phyloP scores from a whole-genome alignment of 2,329 filamentous ascomycete species.

The Talaromyces sp. region DNA sequence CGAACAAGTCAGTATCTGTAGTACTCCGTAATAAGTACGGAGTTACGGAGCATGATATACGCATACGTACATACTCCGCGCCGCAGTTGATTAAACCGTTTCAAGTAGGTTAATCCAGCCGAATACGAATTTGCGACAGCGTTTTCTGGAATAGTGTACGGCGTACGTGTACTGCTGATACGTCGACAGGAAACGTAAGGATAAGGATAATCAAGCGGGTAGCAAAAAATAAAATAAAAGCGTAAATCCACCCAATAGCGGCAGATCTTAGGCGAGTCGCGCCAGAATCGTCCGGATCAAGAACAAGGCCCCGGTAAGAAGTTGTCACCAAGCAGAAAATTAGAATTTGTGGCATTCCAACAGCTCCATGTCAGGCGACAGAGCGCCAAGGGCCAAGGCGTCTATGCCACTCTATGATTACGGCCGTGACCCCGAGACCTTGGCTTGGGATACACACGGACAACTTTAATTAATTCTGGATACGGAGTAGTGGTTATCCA shows the following conservation, averaged over 20 bases:
- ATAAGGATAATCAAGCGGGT: background rate
- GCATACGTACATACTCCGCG: background rate
- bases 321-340: background rate
- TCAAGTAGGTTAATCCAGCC: background rate
- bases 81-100: background rate
- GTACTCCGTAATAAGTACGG: background rate
- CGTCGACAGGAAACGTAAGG: background rate
- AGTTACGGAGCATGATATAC: background rate
- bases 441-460: background rate
- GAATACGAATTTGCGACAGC: background rate
- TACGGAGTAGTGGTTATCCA: background rate
- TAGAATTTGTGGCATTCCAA: background rate
- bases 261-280: slow-evolving; percentile 8
- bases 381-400: slow-evolving; percentile 7
- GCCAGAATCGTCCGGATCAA: background rate
- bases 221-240: background rate
- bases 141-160: background rate
- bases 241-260: slow-evolving; percentile 6
- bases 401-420: background rate
- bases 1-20: background rate
- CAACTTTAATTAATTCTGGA: background rate
- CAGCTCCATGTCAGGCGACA: background rate
- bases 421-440: background rate
- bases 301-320: background rate
- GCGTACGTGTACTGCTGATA: background rate